Percentiles rank a stretch among this genome's conserved stretches.
Conservation (phyloP, 768 basidiomycete species). For the Agaricus sinodeliciosus region DNA sequence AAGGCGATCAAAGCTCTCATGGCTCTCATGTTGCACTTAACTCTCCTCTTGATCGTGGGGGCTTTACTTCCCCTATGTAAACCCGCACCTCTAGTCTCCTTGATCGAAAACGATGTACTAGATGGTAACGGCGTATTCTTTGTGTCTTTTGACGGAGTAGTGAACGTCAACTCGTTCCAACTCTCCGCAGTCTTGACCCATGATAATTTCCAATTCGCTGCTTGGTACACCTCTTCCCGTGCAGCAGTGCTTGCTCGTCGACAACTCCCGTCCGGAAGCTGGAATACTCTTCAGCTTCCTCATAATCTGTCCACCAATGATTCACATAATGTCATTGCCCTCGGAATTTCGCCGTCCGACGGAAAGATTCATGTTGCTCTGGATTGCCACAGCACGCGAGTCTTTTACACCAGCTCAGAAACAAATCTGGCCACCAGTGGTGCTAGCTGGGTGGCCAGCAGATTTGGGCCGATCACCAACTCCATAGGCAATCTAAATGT, state of each 20-base stretch:
- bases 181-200: constrained; percentile 34
- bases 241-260: constrained; percentile 33
- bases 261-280: constrained; percentile 32
- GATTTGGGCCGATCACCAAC: constrained; percentile 33
- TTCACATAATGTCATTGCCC: constrained; percentile 38
- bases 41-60: background rate
- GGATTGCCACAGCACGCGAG: constrained; percentile 37
- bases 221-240: constrained; percentile 38
- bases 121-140: constrained; percentile 37
- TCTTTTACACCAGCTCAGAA: constrained; percentile 38
- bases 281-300: constrained; percentile 36
- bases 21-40: too few relatives aligned
- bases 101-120: constrained; percentile 29
- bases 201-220: constrained; percentile 34
- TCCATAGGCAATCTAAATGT: constrained; percentile 35
- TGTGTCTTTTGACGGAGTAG: constrained; percentile 39
- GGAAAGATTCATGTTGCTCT: constrained; percentile 40
- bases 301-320: constrained; percentile 34
- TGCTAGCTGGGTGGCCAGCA: constrained; percentile 35
- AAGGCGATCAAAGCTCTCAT: too few relatives aligned
- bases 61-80: background rate
- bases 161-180: constrained; percentile 43
- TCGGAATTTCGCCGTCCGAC: constrained; percentile 39
- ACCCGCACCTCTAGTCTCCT: constrained; percentile 34
- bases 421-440: constrained; percentile 33